phyloP scores from a whole-genome alignment of 768 basidiomycete genomes.

The Tubosaeta brunneosetosa region DNA sequence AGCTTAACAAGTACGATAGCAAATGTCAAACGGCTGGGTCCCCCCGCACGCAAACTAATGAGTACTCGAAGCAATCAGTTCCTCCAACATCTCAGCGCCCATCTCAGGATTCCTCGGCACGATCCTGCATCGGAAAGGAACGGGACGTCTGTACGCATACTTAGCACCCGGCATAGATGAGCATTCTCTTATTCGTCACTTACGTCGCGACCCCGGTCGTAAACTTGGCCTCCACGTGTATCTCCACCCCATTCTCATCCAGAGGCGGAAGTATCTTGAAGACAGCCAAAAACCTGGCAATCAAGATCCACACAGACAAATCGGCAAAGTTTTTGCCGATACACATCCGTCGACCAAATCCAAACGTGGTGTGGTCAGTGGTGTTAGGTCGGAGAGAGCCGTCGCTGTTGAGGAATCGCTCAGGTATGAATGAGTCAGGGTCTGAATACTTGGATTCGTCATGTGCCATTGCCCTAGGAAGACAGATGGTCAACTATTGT shows the following conservation, averaged over 20 bases:
- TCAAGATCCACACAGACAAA: constrained; percentile 2
- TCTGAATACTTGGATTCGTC: constrained; percentile 6
- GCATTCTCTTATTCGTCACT: not conserved
- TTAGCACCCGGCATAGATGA: not conserved
- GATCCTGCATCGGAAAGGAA: constrained; percentile 2
- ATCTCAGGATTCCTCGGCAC: not conserved
- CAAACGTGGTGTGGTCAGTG: constrained; percentile 9
- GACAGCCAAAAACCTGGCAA: not conserved
- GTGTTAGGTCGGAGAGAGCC: constrained; percentile 2
- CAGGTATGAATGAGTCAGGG: constrained; percentile 2
- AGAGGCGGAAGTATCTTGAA: constrained; percentile 3
- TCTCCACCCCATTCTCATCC: constrained; percentile 1
- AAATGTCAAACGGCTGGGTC: too few relatives aligned
- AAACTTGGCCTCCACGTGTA: constrained; percentile 10
- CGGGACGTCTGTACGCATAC: constrained; percentile 1
- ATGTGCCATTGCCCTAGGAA: constrained; percentile 2
- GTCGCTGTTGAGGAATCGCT: constrained; percentile 4
- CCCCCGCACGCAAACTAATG: not conserved
- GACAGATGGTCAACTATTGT: not conserved
- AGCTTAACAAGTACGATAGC: too few relatives aligned
- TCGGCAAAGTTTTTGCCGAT: constrained; percentile 18
- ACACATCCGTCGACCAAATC: constrained; percentile 24
- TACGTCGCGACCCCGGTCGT: not conserved
- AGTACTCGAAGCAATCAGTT: not conserved
- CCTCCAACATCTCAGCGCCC: not conserved